Evolutionary conservation across 148 eudicot species (phyloP).

Genomic region (Agrostemma githago): DNA sequence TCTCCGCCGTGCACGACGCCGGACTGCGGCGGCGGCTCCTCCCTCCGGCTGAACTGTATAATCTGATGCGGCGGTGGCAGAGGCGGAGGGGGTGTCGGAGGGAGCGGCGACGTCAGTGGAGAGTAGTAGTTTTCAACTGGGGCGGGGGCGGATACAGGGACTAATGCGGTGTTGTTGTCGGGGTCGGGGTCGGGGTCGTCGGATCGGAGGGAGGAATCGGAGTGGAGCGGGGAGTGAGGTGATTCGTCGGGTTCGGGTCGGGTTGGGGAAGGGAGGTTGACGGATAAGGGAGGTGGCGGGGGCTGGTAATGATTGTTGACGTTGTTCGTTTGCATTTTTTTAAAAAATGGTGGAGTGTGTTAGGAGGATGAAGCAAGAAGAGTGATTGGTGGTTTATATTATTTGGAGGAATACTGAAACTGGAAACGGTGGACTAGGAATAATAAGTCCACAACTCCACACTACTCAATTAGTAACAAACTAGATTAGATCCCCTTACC

Average conservation of each 20-base stretch:
- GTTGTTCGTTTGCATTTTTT: background rate
- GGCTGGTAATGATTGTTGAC: slow-evolving; percentile 18
- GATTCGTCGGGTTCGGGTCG: slow-evolving; percentile 4
- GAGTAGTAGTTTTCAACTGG: slow-evolving; percentile 33
- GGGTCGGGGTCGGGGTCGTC: background rate
- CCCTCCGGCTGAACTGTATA: slow-evolving; percentile 32
- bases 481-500: too few relatives aligned
- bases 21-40: slow-evolving; percentile 26
- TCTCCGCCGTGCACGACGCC: slow-evolving; percentile 20
- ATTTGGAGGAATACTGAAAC: background rate
- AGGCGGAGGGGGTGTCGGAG: slow-evolving; percentile 11
- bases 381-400: background rate
- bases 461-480: too few relatives aligned
- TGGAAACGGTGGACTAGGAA: too few relatives aligned
- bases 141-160: slow-evolving; percentile 6
- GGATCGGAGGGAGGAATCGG: background rate
- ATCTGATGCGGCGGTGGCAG: slow-evolving; percentile 21
- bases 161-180: slow-evolving; percentile 22
- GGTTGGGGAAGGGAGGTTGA: slow-evolving; percentile 17
- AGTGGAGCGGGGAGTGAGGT: background rate
- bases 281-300: slow-evolving; percentile 23
- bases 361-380: background rate
- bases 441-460: too few relatives aligned
- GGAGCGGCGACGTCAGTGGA: slow-evolving; percentile 25
- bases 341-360: background rate